These are phyloP conservation scores for Cyclotella sp. DNA, from an alignment of 108 stramenopile species.

Conservation along the genomic window DNA sequence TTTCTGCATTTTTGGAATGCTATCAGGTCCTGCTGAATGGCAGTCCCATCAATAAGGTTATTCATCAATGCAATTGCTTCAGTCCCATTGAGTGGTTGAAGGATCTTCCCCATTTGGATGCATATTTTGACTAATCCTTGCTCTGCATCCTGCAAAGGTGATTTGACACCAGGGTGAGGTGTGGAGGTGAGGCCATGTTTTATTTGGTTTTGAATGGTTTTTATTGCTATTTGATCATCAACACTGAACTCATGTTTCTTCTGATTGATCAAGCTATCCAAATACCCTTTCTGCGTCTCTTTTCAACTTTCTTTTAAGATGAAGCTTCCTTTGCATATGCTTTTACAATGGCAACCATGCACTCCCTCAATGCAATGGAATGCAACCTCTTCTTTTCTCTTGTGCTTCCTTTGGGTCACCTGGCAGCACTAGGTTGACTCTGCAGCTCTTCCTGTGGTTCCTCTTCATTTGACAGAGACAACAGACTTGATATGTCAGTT, in stretches of 20 bases:
- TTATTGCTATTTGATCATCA: neutral
- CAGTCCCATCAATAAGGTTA: neutral
- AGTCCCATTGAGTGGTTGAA: neutral
- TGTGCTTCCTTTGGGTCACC: conserved; percentile 12
- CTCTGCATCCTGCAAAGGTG: neutral
- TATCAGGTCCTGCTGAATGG: neutral
- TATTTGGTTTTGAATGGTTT: neutral
- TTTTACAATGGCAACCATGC: too few species aligned
- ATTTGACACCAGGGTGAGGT: neutral
- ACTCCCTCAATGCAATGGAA: too few species aligned
- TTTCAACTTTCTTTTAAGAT: too few species aligned
- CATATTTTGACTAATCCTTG: neutral
- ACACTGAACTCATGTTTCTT: neutral
- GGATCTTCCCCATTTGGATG: neutral
- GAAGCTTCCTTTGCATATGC: neutral
- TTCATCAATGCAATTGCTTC: conserved; percentile 9
- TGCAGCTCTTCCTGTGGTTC: too few species aligned
- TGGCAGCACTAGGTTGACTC: neutral
- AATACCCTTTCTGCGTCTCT: too few species aligned
- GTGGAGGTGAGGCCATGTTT: neutral
- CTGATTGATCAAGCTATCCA: too few species aligned
- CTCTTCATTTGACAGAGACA: too few species aligned
- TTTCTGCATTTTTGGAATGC: neutral
- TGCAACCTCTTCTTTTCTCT: neutral
- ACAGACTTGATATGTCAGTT: neutral